Evolutionary conservation across 257 asterid genomes (phyloP).

Genomic region (Ballota nigra): DNA sequence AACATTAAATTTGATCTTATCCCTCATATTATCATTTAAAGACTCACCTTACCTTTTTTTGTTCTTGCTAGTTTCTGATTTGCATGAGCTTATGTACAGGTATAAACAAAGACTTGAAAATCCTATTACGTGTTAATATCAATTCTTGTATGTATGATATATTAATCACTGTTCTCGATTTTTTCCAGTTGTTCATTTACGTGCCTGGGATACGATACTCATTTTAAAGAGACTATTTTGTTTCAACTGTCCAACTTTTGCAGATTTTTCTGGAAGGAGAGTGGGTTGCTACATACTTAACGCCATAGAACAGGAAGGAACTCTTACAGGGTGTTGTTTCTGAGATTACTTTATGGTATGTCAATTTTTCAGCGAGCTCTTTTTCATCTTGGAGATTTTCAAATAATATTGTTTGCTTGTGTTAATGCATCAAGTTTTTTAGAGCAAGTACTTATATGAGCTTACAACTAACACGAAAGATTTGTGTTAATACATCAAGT

Average conservation of each 20-base stretch:
- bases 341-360: slow-evolving; percentile 87
- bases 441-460: too few relatives aligned
- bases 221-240: background rate
- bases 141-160: background rate
- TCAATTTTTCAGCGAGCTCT: slow-evolving; percentile 3
- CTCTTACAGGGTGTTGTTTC: slow-evolving; percentile 66
- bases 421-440: too few relatives aligned
- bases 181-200: background rate
- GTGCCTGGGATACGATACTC: background rate
- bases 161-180: background rate
- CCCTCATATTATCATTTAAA: too few relatives aligned
- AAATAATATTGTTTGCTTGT: too few relatives aligned
- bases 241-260: slow-evolving; percentile 15
- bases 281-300: slow-evolving; percentile 58
- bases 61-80: too few relatives aligned
- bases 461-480: too few relatives aligned
- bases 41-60: too few relatives aligned
- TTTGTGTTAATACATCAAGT: too few relatives aligned
- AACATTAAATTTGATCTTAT: too few relatives aligned
- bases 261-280: slow-evolving; percentile 89
- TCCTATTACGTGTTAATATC: background rate
- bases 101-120: too few relatives aligned
- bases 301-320: slow-evolving; percentile 54
- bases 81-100: too few relatives aligned
- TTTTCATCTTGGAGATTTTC: too few relatives aligned